Base-by-base conservation (phyloP, 139 green algal genomes). In the Chlamydomonas incerta region DNA sequence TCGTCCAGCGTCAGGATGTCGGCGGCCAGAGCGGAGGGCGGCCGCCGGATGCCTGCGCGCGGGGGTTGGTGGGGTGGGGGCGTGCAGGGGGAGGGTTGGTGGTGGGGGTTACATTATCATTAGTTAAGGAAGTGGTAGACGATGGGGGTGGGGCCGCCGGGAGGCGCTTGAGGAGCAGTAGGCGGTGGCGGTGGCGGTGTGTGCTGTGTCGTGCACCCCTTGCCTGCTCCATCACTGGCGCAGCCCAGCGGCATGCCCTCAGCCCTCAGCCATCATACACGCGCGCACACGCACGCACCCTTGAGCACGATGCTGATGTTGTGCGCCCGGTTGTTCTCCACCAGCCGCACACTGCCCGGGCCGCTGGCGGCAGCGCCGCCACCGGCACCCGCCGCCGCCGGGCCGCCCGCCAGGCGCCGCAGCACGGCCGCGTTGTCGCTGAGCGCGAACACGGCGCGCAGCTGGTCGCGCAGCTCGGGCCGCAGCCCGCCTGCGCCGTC, bases 291-390 rank as follows among this genome's bases (percentile, higher is more conserved):
- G n/a, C n/a, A n/a, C 80, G 26, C 80, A 88, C 93, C 94, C 28
- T 89, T 91, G 18, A 98, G 90, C 88, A 97, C 90, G 69, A 98
- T 98, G 88, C 88, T 92, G 60, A 97, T 96, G 89, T 97, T 97
- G 89, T 97, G 93, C 4, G 95, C 92, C n/a, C 95, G 88, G 66
- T 92, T 90, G 73, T 95, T 87, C 81, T 97, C 95, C n/a, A 98
- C 83, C 50, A 98, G 86, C 0, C 72, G 77, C 24, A 97, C 92
- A 91, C 81, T 29, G 35, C 8, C 11, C 37, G 70, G 79, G 70
- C 8, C 47, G 82, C 29, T 75, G 86, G 31, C 66, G 81, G 15
- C 31, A 69, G 23, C 81, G 87, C 70, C 87, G 63, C 76, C 84
- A 89, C 71, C 90, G 87, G 55, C 90, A 67, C 72, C 47, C 10